Conservation (phyloP, 768 basidiomycete species). For the Amanita subjunquillea region DNA sequence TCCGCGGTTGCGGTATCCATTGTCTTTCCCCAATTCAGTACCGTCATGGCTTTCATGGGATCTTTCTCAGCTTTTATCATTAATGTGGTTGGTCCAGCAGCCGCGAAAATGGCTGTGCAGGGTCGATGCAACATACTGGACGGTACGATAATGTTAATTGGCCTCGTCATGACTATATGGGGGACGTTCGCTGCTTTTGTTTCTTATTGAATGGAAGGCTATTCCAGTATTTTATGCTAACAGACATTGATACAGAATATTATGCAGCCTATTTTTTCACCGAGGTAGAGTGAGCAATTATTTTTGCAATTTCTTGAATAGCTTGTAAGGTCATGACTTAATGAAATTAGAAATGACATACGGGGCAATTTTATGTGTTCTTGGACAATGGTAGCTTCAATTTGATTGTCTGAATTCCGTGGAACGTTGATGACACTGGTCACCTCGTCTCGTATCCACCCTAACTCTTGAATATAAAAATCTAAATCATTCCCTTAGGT, state of each 20-base stretch:
- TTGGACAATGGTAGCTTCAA: slow-evolving; percentile 76
- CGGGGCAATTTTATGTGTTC: slow-evolving; percentile 76
- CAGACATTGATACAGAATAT: slow-evolving; percentile 10
- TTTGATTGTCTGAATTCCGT: slow-evolving; percentile 81
- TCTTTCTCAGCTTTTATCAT: slow-evolving; percentile 77
- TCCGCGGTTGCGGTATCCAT: slow-evolving; percentile 64
- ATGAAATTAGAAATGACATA: slow-evolving; percentile 26
- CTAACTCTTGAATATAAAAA: slow-evolving; percentile 50
- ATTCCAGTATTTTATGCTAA: slow-evolving; percentile 5
- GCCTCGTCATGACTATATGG: slow-evolving; percentile 62
- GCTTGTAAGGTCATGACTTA: slow-evolving; percentile 6
- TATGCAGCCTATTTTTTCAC: neutral
- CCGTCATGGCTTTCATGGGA: slow-evolving; percentile 84
- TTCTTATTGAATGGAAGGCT: slow-evolving; percentile 14
- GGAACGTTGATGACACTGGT: slow-evolving; percentile 58
- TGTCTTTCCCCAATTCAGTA: slow-evolving; percentile 67
- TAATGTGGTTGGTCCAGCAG: slow-evolving; percentile 69
- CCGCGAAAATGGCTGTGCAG: slow-evolving; percentile 55
- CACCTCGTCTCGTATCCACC: slow-evolving; percentile 51
- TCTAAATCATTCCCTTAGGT: slow-evolving; percentile 43
- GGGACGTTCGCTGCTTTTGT: slow-evolving; percentile 62
- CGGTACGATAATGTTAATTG: slow-evolving; percentile 37
- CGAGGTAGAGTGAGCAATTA: slow-evolving; percentile 57
- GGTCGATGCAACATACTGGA: slow-evolving; percentile 42
- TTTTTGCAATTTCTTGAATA: slow-evolving; percentile 56